A percentile compares a stretch with the other conserved stretches of the same genome.
phyloP scores from a whole-genome alignment of 345 rosid species.

The Lepidium sativum region DNA sequence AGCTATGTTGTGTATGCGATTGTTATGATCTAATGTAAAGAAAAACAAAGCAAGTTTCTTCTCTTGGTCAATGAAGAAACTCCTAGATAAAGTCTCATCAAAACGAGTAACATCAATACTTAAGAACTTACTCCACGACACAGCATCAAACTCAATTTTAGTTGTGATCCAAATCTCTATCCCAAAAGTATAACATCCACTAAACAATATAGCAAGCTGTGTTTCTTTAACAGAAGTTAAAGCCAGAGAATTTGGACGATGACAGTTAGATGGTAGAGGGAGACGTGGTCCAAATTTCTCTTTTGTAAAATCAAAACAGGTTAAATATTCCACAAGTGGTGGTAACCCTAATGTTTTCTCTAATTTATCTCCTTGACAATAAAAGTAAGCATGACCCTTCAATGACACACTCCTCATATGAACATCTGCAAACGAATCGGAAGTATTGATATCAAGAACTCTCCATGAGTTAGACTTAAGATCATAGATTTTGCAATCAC shows the following conservation, averaged over 20 bases:
- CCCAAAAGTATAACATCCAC: background rate
- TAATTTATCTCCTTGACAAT: background rate
- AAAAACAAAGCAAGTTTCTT: background rate
- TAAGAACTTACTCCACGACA: background rate
- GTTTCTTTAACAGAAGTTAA: background rate
- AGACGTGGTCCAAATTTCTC: background rate
- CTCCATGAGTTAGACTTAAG: background rate
- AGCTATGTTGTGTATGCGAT: background rate
- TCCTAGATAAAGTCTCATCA: background rate
- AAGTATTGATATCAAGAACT: background rate
- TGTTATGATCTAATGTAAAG: background rate
- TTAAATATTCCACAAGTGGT: background rate
- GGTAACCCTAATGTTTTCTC: background rate
- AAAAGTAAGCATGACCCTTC: background rate
- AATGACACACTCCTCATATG: background rate
- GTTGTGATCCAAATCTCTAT: background rate
- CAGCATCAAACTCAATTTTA: background rate
- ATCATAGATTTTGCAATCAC: background rate
- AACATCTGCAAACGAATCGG: too few species aligned
- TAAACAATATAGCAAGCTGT: background rate
- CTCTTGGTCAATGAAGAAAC: background rate
- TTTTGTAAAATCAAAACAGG: background rate
- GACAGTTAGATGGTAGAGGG: background rate
- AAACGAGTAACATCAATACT: background rate
- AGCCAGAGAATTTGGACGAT: accelerated